Base-by-base conservation (phyloP, 2,329 filamentous ascomycete genomes). In the Coniochaeta sp. region DNA sequence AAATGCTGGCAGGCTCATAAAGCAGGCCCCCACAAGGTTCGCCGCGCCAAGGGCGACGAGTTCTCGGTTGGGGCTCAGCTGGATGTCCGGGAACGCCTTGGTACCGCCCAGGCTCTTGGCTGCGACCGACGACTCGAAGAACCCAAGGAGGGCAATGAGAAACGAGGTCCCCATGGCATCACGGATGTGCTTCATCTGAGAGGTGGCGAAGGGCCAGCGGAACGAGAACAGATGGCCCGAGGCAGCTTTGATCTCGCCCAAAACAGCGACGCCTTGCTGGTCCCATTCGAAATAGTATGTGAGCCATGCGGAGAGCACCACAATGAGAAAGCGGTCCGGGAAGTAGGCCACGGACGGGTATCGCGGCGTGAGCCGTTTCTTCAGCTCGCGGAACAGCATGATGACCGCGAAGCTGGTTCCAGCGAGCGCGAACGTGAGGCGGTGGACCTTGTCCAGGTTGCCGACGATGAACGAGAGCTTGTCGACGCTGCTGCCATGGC, bases 61-160 rank as follows among this genome's bases (percentile, higher is more conserved):
- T 72, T 99, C 95, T 55, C 95, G 83, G 71, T 99, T 99, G 1
- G 95, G 85, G 70, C 92, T 96, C 47, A 97, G 80, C 58, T 89
- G 85, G 71, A 97, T 91, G 34, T 87, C 89, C 62, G 90, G 84
- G 34, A 97, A 88, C 10, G 85, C 85, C 63, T 88, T 84, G 57
- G 79, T 79, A 47, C 84, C 84, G 7, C 89, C 89, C 2, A 99
- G 77, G 63, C 90, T 93, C 75, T 98, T 98, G 38, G 95, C 95
- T 1, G 95, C 95, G 14, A 99, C 92, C 0, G 92, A 96, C 2
- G 91, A 96, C 74, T 99, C 95, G 68, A 99, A 99, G 75, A 99
- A 99, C n/a, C 95, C 95, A 0, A 99, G 86, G 26, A 99, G 81
- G 0, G 93, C 91, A 64, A 99, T 96, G 59, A 98, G 81, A 69